phyloP scores from a whole-genome alignment of 2,329 filamentous ascomycete species.

The Colletotrichum shisoi region DNA sequence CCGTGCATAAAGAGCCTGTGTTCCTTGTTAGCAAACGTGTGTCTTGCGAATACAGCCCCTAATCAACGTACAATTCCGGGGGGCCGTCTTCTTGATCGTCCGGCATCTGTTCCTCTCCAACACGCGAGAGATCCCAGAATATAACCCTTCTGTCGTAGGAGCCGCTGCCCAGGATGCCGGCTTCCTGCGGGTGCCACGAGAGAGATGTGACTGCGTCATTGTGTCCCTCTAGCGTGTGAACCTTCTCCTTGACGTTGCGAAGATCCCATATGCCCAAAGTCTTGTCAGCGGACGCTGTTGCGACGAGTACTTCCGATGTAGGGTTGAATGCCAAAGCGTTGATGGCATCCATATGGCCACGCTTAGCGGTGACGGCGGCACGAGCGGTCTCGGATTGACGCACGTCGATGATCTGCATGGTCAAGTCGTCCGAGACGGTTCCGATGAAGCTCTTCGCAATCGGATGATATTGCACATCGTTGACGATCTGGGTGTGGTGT shows the following conservation, averaged over 20 bases:
- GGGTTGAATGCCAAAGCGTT: constrained; percentile 97
- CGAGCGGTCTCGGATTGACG: constrained; percentile 71
- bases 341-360: constrained; percentile 89
- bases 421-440: constrained; percentile 93
- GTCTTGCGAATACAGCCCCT: background rate
- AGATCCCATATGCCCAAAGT: constrained; percentile 96
- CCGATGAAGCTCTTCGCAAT: constrained; percentile 85
- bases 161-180: constrained; percentile 85
- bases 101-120: constrained; percentile 92
- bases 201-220: constrained; percentile 89
- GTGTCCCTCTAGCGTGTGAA: constrained; percentile 90
- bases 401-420: constrained; percentile 89
- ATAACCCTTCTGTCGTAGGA: constrained; percentile 93
- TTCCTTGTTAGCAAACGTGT: constrained; percentile 40
- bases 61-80: constrained; percentile 75
- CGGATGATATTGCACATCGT: constrained; percentile 96
- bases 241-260: constrained; percentile 85
- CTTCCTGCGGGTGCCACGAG: constrained; percentile 92
- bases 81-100: constrained; percentile 96
- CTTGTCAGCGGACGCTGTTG: constrained; percentile 94
- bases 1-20: constrained; percentile 94
- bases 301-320: constrained; percentile 85
- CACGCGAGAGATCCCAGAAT: constrained; percentile 93
- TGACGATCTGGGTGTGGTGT: constrained; percentile 89
- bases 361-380: constrained; percentile 72